Base-by-base conservation (phyloP, 164 flowering plant species). In the Magnolia officinalis region DNA sequence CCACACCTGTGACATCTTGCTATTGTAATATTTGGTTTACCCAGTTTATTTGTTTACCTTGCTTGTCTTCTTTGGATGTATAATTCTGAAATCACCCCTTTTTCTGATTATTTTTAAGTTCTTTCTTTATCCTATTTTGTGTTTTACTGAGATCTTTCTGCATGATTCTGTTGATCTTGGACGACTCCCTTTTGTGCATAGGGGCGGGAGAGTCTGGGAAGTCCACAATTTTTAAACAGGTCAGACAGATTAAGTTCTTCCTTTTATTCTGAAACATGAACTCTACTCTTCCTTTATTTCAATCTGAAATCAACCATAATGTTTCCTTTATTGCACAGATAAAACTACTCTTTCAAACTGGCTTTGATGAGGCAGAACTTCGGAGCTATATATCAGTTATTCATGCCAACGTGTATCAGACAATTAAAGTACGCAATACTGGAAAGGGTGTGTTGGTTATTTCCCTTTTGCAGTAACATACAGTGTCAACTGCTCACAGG, bases 201-300 rank as follows among this genome's bases (percentile, higher is more conserved):
- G 99, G 99, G 73, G 88, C 98, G 81, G 98, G 97, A 78, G 99
- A 96, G 78, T 96, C 99, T 0, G 99, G 98, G 73, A 96, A 96
- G 81, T 96, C 99, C 51, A 96, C 99, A 3, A 94, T 96, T 70
- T 96, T 96, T 83, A 96, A 96, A 86, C 99, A 96, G 98, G 99
- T 85, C 81, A 80, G 88, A 76, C 55, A 9, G 20, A n/a, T 20
- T 4, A 18, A 10, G 6, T 14, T 71, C 21, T 45, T 8, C 13
- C 52, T 23, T 49, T 63, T 7, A 55, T 55, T 11, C 61, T 55
- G 3, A 55, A 55, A 55, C 13, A 16, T 55, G 13, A 37, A 23
- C 29, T 45, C 16, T 67, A 37, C n/a, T 29, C 8, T 18, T 23
- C 24, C 24, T 24, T 23, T 1, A 8, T 20, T 65, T 65, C 37